Conservation (phyloP, 2,329 filamentous ascomycete species). For the Aspergillus ruber region DNA sequence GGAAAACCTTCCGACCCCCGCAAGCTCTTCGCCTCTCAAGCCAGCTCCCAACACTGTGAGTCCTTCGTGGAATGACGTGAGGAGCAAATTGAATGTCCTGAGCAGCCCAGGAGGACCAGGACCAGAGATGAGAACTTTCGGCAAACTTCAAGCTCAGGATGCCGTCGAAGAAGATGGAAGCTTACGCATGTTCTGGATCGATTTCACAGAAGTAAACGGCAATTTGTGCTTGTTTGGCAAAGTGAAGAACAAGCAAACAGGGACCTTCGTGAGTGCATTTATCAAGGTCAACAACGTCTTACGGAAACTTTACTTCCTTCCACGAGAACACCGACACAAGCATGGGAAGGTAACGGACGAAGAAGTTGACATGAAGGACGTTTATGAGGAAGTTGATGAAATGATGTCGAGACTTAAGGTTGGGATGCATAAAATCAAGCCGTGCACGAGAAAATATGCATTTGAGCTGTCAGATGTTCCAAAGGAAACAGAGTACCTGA, state of each 20-base stretch:
- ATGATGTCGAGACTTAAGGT: slow-evolving; percentile 86
- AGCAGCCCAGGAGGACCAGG: slow-evolving; percentile 64
- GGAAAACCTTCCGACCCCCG: slow-evolving; percentile 61
- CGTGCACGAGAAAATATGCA: slow-evolving; percentile 83
- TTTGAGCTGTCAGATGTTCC: slow-evolving; percentile 87
- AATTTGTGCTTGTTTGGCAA: slow-evolving; percentile 93
- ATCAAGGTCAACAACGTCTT: slow-evolving; percentile 93
- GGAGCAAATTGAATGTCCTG: slow-evolving; percentile 76
- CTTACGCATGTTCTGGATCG: slow-evolving; percentile 91
- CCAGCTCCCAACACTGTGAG: slow-evolving; percentile 59
- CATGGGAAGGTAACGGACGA: slow-evolving; percentile 65
- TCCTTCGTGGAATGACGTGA: slow-evolving; percentile 82
- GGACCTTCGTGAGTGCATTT: slow-evolving; percentile 80
- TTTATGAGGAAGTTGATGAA: slow-evolving; percentile 80
- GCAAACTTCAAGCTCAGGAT: slow-evolving; percentile 76
- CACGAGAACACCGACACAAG: slow-evolving; percentile 58
- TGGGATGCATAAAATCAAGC: slow-evolving; percentile 87
- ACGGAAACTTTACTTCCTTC: slow-evolving; percentile 87
- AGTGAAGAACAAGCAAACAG: slow-evolving; percentile 79
- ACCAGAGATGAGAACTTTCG: slow-evolving; percentile 56
- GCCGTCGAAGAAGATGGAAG: slow-evolving; percentile 92
- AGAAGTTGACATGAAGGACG: slow-evolving; percentile 76
- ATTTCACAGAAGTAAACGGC: slow-evolving; percentile 89
- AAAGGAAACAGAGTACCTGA: slow-evolving; percentile 84
- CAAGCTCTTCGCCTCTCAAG: slow-evolving; percentile 68